phyloP scores from a whole-genome alignment of 1,284 basidiomycete species.

The Vanrija pseudolonga region DNA sequence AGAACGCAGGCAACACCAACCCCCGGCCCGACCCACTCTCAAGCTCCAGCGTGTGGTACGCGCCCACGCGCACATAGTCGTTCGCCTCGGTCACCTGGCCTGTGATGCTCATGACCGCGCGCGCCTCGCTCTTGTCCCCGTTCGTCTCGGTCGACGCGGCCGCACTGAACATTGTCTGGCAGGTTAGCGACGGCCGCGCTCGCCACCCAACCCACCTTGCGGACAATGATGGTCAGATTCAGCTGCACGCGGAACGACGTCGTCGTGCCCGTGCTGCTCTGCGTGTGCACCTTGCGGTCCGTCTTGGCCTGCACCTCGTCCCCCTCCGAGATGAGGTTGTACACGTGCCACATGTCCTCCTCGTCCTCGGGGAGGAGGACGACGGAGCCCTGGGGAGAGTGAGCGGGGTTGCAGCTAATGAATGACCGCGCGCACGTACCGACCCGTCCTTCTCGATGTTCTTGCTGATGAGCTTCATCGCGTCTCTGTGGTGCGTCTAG shows the following conservation, averaged over 20 bases:
- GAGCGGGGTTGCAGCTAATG: background rate
- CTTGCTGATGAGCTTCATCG: constrained; percentile 63
- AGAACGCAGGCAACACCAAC: background rate
- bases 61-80: constrained; percentile 85
- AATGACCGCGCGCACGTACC: constrained; percentile 52
- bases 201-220: constrained; percentile 47
- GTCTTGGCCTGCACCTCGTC: constrained; percentile 87
- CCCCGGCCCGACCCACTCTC: constrained; percentile 53
- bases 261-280: constrained; percentile 87
- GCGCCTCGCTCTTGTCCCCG: constrained; percentile 48
- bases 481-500: background rate
- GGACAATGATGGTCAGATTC: constrained; percentile 79
- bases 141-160: constrained; percentile 54
- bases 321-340: constrained; percentile 88
- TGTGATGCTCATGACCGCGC: constrained; percentile 74
- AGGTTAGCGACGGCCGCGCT: background rate
- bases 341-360: constrained; percentile 99
- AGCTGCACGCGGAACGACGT: constrained; percentile 85
- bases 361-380: constrained; percentile 89
- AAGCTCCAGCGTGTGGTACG: constrained; percentile 92
- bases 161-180: constrained; percentile 62
- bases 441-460: constrained; percentile 73
- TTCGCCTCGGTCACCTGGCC: constrained; percentile 90
- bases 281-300: constrained; percentile 67
- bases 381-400: constrained; percentile 68